These are phyloP conservation scores for Oligophagozyma castellii DNA, from an alignment of 1,139 yeast genomes.

Conservation along the genomic window DNA sequence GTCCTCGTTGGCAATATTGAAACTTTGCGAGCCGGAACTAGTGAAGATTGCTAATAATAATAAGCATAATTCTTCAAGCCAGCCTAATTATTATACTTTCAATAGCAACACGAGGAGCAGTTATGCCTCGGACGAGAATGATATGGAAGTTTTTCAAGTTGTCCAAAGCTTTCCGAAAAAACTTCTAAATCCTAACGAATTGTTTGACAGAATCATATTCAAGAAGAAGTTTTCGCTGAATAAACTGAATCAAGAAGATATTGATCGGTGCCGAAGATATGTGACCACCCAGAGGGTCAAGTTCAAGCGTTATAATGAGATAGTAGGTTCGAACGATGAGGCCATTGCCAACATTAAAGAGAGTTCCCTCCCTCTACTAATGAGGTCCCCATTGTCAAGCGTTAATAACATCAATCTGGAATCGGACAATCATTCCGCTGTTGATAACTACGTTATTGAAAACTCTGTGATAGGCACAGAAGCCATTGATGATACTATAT, in stretches of 20 bases:
- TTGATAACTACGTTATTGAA: constrained; percentile 3
- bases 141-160: constrained; percentile 75
- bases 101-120: not conserved
- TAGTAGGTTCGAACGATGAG: constrained; percentile 5
- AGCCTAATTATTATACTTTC: not conserved
- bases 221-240: constrained; percentile 65
- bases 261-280: constrained; percentile 60
- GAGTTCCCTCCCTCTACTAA: constrained; percentile 1
- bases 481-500: constrained; percentile 22
- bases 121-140: constrained; percentile 32
- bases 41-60: constrained; percentile 24
- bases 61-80: not conserved
- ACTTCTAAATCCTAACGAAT: constrained; percentile 51
- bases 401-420: not conserved
- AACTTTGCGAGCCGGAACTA: constrained; percentile 56
- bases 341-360: not conserved
- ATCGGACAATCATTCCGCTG: constrained; percentile 1
- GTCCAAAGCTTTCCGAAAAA: constrained; percentile 74
- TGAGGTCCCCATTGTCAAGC: not conserved
- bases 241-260: constrained; percentile 68
- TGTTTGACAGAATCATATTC: constrained; percentile 60
- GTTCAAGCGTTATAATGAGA: constrained; percentile 24
- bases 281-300: constrained; percentile 50
- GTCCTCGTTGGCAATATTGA: constrained; percentile 70
- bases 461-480: constrained; percentile 15